These are phyloP conservation scores for Fusarium marasasianum DNA, from an alignment of 2,329 filamentous ascomycete species.

Conservation along the genomic window DNA sequence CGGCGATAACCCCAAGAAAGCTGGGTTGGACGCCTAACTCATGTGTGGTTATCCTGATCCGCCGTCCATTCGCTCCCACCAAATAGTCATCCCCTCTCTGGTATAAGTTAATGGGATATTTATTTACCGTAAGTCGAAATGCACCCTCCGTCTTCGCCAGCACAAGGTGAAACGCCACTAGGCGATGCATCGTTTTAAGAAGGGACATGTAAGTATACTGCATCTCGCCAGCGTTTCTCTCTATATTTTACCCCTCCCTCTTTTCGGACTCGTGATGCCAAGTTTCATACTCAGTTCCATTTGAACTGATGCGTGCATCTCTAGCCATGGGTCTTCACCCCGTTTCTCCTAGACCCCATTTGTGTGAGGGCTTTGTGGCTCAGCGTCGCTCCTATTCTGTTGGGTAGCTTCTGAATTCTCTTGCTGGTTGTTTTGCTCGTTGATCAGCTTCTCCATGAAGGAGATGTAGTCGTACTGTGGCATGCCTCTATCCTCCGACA, in stretches of 20 bases:
- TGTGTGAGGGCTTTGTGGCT: constrained; percentile 45
- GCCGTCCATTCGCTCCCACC: neutral
- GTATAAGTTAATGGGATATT: constrained; percentile 43
- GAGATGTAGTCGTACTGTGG: constrained; percentile 95
- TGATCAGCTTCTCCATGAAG: constrained; percentile 92
- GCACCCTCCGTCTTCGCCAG: constrained; percentile 9
- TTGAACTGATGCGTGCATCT: constrained; percentile 25
- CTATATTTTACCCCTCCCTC: constrained; percentile 1
- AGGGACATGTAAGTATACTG: constrained; percentile 9
- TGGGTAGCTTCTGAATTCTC: constrained; percentile 44
- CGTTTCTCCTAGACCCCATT: constrained; percentile 46
- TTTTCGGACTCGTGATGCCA: neutral
- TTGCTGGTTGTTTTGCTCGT: constrained; percentile 49
- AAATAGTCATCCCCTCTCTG: constrained; percentile 19
- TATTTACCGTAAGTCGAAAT: constrained; percentile 33
- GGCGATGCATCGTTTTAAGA: constrained; percentile 32
- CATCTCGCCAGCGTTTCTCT: constrained; percentile 5
- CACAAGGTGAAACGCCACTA: constrained; percentile 29
- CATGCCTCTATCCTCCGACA: constrained; percentile 83
- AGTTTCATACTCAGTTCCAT: constrained; percentile 19
- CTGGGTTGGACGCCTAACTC: constrained; percentile 2
- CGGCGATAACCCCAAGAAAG: neutral
- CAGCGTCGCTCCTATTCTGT: constrained; percentile 48
- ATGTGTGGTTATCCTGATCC: constrained; percentile 24
- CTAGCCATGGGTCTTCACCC: constrained; percentile 9